Conservation (phyloP, 2,329 filamentous ascomycete species). For the Lecanicillium sp. region DNA sequence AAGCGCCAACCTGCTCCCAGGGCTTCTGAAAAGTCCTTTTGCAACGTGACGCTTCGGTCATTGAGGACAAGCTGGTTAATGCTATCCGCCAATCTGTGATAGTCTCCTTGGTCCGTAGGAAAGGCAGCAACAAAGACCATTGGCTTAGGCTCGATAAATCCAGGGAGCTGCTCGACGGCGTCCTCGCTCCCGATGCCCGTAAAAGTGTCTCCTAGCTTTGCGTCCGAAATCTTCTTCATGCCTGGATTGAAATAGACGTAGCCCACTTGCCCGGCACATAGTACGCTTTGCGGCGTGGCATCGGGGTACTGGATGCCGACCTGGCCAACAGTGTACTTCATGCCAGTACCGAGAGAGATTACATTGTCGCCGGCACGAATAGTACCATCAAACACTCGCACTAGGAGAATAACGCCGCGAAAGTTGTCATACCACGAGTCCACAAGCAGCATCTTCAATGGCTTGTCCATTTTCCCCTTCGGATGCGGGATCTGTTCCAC, state of each 20-base stretch:
- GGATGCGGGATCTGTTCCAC: conserved; percentile 80
- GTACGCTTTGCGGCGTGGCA: conserved; percentile 68
- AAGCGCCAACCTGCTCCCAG: conserved; percentile 89
- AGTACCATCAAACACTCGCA: conserved; percentile 83
- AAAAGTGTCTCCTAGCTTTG: conserved; percentile 92
- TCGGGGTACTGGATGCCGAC: conserved; percentile 94
- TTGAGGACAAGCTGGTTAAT: conserved; percentile 92
- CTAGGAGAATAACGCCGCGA: conserved; percentile 83
- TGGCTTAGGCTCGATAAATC: conserved; percentile 93
- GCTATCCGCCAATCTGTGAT: conserved; percentile 81
- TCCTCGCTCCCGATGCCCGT: conserved; percentile 73
- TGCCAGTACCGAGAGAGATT: conserved; percentile 78
- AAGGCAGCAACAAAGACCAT: conserved; percentile 99
- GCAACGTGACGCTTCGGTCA: conserved; percentile 86
- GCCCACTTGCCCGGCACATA: conserved; percentile 89
- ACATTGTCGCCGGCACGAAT: conserved; percentile 77
- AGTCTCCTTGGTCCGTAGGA: conserved; percentile 83
- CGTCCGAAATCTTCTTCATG: conserved; percentile 95
- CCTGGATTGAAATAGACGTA: conserved; percentile 97
- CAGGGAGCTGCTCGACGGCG: conserved; percentile 70
- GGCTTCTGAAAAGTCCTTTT: conserved; percentile 91
- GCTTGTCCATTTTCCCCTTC: conserved; percentile 60
- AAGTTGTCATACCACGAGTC: conserved; percentile 99
- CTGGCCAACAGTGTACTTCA: conserved; percentile 89
- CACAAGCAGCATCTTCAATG: conserved; percentile 77